Base-by-base conservation (phyloP, 495 filamentous ascomycete genomes). In the Lindgomyces ingoldianus region DNA sequence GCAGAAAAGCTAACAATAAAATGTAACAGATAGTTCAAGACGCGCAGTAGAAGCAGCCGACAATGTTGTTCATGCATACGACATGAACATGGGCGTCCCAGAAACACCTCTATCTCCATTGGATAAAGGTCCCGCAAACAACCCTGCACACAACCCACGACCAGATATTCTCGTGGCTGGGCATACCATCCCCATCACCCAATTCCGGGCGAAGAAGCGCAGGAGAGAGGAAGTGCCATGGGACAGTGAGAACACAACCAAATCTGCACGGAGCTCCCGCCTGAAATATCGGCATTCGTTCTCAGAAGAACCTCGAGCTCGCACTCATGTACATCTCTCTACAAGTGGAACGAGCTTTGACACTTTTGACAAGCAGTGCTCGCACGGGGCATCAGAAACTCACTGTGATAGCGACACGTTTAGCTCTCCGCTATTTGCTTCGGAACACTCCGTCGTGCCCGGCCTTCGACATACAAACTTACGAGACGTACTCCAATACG, bases 11-110 rank as follows among this genome's bases (percentile, higher is more conserved):
- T 66, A 60, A 64, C 45, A 12, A 8, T 36, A 45, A 26, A n/a
- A n/a, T n/a, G n/a, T n/a, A 12, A 64, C 68, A 86, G 89, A 91
- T 69, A 91, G 88, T 72, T 90, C 89, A 49, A 81, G 87, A 72
- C 79, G 89, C 45, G 89, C 89, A 2, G 85, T 92, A 16, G 90
- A 92, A 74, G 89, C 89, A 25, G 89, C 89, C 1, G 89, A 93
- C 67, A 93, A 93, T 68, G 89, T 93, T 39, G 89, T 93, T 26
- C 87, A 93, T 77, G 89, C 89, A n/a, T 92, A 91, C 64, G 89
- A 91, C 73, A 81, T 93, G 68, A 88, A 92, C 73, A 90, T 93
- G 88, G 85, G 89, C 65, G 80, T 93, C 25, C 89, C 89, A 19
- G 84, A 88, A 60, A 87, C 56, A 21, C 57, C 72, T 10, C 50